phyloP scores from a whole-genome alignment of 1,139 yeast genomes.

The Kodamaea anthophila region DNA sequence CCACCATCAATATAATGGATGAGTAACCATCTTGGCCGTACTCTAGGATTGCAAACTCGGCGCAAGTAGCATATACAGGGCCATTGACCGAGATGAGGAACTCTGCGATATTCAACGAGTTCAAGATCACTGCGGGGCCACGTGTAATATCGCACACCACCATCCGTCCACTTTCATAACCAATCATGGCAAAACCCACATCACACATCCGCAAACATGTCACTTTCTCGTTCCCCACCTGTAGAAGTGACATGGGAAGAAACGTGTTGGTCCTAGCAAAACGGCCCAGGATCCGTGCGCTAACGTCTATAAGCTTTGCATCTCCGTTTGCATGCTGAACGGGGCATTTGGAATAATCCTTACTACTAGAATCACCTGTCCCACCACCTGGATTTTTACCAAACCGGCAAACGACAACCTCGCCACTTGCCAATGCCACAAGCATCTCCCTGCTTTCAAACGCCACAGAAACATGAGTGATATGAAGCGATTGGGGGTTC shows the following conservation, averaged over 20 bases:
- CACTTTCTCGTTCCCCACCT: slow-evolving; percentile 33
- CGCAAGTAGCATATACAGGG: slow-evolving; percentile 43
- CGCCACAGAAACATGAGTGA: slow-evolving; percentile 64
- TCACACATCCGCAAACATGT: slow-evolving; percentile 64
- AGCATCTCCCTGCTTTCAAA: slow-evolving; percentile 73
- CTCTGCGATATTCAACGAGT: slow-evolving; percentile 37
- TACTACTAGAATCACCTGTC: slow-evolving; percentile 10
- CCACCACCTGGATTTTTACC: slow-evolving; percentile 30
- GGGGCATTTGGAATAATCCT: slow-evolving; percentile 26
- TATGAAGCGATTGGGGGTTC: slow-evolving; percentile 31
- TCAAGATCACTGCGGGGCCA: slow-evolving; percentile 74
- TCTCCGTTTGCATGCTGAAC: slow-evolving; percentile 31
- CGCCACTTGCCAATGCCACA: slow-evolving; percentile 63
- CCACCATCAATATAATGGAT: slow-evolving; percentile 66
- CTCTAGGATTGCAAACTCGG: slow-evolving; percentile 71
- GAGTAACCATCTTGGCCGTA: slow-evolving; percentile 63
- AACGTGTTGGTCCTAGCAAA: slow-evolving; percentile 38
- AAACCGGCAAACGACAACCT: slow-evolving; percentile 69
- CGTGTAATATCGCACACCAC: slow-evolving; percentile 70
- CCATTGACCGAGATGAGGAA: slow-evolving; percentile 34
- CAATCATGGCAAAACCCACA: slow-evolving; percentile 82
- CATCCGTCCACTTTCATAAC: slow-evolving; percentile 69
- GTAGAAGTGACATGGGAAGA: slow-evolving; percentile 53
- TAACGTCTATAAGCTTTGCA: slow-evolving; percentile 29
- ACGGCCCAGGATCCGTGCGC: slow-evolving; percentile 27